Evolutionary conservation across 2,329 filamentous ascomycete genomes (phyloP), one percentile per base, ranked within the genome.

Genomic region (Penicillium sp.): DNA sequence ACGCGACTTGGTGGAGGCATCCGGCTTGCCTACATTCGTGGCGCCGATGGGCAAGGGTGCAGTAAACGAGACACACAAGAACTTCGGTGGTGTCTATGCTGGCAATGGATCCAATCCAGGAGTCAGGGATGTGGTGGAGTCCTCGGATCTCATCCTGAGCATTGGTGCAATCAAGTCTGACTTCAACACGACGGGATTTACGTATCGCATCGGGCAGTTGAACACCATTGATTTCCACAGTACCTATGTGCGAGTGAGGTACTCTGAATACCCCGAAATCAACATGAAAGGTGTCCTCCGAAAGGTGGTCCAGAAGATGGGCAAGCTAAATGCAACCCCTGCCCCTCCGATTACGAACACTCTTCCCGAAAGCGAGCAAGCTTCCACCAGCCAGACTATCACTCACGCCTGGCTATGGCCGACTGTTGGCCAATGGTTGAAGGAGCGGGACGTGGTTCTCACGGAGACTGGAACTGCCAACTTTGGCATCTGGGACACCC

Each of bases 41-140:
- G 85, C 87, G 0, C 87, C 88, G 2, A 94, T 94, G 85, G 88
- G 88, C 32, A 94, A 94, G 69, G 80, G 87, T 13, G 85, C 86
- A 14, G 78, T 95, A 32, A 78, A 93, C 56, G 88, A 95, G 65
- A 78, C 77, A 2, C 76, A 85, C 32, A 71, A 76, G n/a, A 85
- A 79, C 57, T 94, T 84, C 53, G 86, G 86, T 15, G 89, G 89
- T 48, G 86, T 94, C 4, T 94, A 94, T 62, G 84, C 85, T 7
- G 89, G 89, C n/a, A 77, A 77, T 43, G 87, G 84, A 23, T 88
- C 83, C 20, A 78, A 83, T 36, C 74, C 79, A 1, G 59, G 59
- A 41, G 61, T 70, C 11, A 58, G 62, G 36, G 62, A 70, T 43
- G 60, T 62, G 8, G 64, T 72, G 8, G 62, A 67, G 38, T 58